Conservation (phyloP, 2,329 filamentous ascomycete genomes). For the Hymenoscyphus albidus region DNA sequence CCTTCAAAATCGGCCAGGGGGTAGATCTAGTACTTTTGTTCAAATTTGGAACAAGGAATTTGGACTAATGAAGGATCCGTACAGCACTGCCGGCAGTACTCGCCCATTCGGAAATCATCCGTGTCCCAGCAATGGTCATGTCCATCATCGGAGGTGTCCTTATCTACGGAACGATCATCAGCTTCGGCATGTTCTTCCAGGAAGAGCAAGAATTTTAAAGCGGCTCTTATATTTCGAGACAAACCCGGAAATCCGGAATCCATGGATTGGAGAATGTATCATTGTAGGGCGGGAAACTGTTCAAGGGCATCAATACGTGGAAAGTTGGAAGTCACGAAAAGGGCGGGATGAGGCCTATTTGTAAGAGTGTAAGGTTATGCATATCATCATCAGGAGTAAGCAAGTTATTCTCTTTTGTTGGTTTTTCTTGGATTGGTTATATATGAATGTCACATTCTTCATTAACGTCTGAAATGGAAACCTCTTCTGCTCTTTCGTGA, state of each 20-base stretch:
- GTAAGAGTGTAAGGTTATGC: conserved; percentile 10
- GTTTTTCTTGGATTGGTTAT: background rate
- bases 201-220: conserved; percentile 91
- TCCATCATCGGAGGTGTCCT: conserved; percentile 85
- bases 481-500: no score
- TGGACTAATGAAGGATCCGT: conserved; percentile 7
- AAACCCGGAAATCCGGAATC: background rate
- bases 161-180: conserved; percentile 98
- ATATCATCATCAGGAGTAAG: conserved; percentile 4
- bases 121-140: conserved; percentile 87
- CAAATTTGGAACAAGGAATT: background rate
- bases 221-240: background rate
- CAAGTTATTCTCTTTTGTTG: background rate
- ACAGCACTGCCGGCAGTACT: conserved; percentile 83
- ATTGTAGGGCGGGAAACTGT: background rate
- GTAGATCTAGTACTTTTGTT: background rate
- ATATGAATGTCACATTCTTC: background rate
- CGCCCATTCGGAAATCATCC: conserved; percentile 81
- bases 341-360: background rate
- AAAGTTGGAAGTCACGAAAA: background rate
- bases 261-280: background rate
- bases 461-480: background rate
- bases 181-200: conserved; percentile 97
- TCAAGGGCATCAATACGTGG: background rate
- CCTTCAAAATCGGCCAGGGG: background rate